Percentiles rank a stretch among this genome's conserved stretches.
These are phyloP conservation scores for Lachancea mirantina DNA, from an alignment of 805 yeast species.

Conservation along the genomic window DNA sequence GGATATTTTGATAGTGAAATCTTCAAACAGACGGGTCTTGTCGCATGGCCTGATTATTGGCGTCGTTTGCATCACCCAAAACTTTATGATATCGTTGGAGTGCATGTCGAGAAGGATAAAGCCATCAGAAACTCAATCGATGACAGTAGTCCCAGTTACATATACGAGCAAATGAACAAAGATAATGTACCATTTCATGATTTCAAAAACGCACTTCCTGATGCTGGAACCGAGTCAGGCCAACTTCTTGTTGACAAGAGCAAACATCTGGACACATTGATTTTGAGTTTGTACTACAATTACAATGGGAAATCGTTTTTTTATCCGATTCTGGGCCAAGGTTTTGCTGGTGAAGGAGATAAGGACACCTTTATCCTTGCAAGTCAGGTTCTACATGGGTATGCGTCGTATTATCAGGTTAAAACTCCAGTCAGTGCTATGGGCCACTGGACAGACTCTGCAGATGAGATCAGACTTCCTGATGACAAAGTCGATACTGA, in stretches of 20 bases:
- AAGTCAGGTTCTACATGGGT: conserved; percentile 38
- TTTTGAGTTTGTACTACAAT: conserved; percentile 60
- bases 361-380: conserved; percentile 70
- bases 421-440: conserved; percentile 31
- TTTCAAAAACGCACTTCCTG: conserved; percentile 57
- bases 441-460: conserved; percentile 29
- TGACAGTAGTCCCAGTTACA: conserved; percentile 29
- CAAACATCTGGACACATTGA: conserved; percentile 49
- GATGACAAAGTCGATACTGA: conserved; percentile 2
- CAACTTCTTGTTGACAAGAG: conserved; percentile 57
- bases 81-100: conserved; percentile 62
- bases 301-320: conserved; percentile 59
- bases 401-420: conserved; percentile 42
- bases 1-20: conserved; percentile 51
- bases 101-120: conserved; percentile 36
- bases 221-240: conserved; percentile 69
- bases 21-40: conserved; percentile 43
- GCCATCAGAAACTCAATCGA: conserved; percentile 33
- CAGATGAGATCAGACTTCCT: conserved; percentile 23
- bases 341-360: conserved; percentile 74
- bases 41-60: conserved; percentile 88
- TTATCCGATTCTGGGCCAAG: conserved; percentile 66
- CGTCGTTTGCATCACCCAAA: conserved; percentile 71
- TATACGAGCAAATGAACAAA: conserved; percentile 19
- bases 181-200: conserved; percentile 45